A percentile compares a stretch with the other conserved stretches of the same genome.
These are phyloP conservation scores for Xylariaceae sp. DNA, from an alignment of 2,329 filamentous ascomycete species.

Conservation along the genomic window DNA sequence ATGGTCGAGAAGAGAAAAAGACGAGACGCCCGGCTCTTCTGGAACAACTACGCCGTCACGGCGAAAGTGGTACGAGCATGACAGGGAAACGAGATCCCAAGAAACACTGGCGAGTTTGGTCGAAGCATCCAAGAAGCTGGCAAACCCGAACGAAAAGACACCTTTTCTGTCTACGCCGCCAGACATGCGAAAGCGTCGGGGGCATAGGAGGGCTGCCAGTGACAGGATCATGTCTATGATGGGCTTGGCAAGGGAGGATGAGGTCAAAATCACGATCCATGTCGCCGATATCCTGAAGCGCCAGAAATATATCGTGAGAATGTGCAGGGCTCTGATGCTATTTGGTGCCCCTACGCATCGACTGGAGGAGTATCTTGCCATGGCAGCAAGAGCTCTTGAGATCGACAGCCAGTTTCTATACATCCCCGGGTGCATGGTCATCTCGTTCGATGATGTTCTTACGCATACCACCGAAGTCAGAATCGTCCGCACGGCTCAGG, in stretches of 20 bases:
- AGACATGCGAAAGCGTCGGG: slow-evolving; percentile 21
- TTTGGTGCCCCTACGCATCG: slow-evolving; percentile 87
- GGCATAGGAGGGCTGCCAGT: slow-evolving; percentile 31
- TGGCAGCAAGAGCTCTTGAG: slow-evolving; percentile 78
- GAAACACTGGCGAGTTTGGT: slow-evolving; percentile 39
- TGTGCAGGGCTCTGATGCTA: slow-evolving; percentile 78
- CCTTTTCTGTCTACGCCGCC: slow-evolving; percentile 14
- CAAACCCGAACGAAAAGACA: slow-evolving; percentile 19
- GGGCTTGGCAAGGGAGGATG: slow-evolving; percentile 33
- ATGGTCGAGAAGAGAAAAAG: slow-evolving; percentile 2
- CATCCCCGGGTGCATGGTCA: slow-evolving; percentile 84
- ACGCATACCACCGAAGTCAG: slow-evolving; percentile 79
- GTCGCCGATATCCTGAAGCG: slow-evolving; percentile 66
- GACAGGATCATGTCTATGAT: slow-evolving; percentile 29
- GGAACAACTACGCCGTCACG: slow-evolving; percentile 35
- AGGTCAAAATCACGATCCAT: slow-evolving; percentile 37
- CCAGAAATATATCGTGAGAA: slow-evolving; percentile 72
- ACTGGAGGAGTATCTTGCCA: slow-evolving; percentile 82
- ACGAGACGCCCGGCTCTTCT: slow-evolving; percentile 27
- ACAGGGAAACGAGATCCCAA: slow-evolving; percentile 32
- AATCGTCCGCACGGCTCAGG: slow-evolving; percentile 61
- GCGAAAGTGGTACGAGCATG: slow-evolving; percentile 38
- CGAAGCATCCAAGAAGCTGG: slow-evolving; percentile 23
- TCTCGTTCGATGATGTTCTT: slow-evolving; percentile 70
- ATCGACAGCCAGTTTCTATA: slow-evolving; percentile 86